Base-by-base conservation (phyloP, 371 early-diverging fungal genomes). In the Mycotypha africana region DNA sequence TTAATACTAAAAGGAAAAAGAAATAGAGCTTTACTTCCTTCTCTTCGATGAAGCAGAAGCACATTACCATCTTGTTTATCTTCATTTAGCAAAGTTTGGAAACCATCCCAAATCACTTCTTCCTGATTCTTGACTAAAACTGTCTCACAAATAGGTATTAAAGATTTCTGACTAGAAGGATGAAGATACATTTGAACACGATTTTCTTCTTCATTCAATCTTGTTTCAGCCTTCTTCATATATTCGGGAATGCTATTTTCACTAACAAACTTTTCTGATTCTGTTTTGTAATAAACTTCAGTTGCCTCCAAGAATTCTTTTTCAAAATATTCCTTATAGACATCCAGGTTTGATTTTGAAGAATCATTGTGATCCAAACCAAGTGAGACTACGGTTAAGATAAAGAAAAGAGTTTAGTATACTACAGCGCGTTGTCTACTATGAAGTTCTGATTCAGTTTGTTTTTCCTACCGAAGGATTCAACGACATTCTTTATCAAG, bases 231-330 rank as follows among this genome's bases (percentile, higher is more conserved):
- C 80, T 92, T 89, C 55, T 89, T 87, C 91, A 97, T 90, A 64
- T 97, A 97, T 37, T 94, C 94, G 20, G 89, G 81, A 26, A 94
- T 79, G 39, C 87, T 80, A 65, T 93, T 89, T 47, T 90, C 88
- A 38, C 82, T 77, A 41, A 94, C 76, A 58, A 93, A 93, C 19
- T 78, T 79, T 58, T 91, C 88, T 32, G 86, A 83, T 61, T 92
- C 94, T 45, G 81, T 78, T 53, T 79, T 80, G 65, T 97, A 97
- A 75, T 89, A 95, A 7, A 72, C 69, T 49, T 85, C 86, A 2
- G 93, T 90, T 16, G 85, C 84, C 21, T 67, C 73, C 26, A 92
- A 70, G 58, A 93, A 94, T 10, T 86, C 86, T 36, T 58, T 60
- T 66, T 94, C 87, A 51, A 94, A 97, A 58, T 79, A 83, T 32